A percentile compares a stretch with the other conserved stretches of the same genome.
These are phyloP conservation scores for Fusarium sp. DNA, from an alignment of 2,329 filamentous ascomycete genomes.

Conservation along the genomic window DNA sequence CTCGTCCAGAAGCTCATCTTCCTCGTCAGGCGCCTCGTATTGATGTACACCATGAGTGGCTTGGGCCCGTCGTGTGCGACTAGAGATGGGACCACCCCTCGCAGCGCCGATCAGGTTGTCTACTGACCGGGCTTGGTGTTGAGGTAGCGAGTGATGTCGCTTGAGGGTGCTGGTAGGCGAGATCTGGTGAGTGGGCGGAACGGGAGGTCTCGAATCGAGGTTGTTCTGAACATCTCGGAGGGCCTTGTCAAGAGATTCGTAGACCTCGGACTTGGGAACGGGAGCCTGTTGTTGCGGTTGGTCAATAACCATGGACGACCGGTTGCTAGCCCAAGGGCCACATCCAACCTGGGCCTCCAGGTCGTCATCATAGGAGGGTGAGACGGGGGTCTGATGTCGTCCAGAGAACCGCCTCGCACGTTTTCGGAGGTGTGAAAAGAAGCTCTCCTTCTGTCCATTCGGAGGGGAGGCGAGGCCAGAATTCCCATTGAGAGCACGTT, in stretches of 20 bases:
- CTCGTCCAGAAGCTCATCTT: constrained; percentile 95
- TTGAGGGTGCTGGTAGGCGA: constrained; percentile 66
- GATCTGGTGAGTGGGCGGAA: constrained; percentile 66
- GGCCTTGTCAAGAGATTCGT: constrained; percentile 71
- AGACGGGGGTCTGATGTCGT: constrained; percentile 83
- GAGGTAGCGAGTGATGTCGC: constrained; percentile 73
- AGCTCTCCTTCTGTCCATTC: constrained; percentile 89
- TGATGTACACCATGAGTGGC: constrained; percentile 79
- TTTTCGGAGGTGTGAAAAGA: constrained; percentile 97
- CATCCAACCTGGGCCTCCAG: constrained; percentile 93
- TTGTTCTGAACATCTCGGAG: constrained; percentile 66
- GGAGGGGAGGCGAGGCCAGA: constrained; percentile 80
- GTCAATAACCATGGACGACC: constrained; percentile 86
- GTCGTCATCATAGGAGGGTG: constrained; percentile 86
- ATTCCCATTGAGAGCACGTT: constrained; percentile 87
- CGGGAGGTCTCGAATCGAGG: constrained; percentile 59
- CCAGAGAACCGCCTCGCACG: constrained; percentile 92
- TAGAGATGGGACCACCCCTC: constrained; percentile 74
- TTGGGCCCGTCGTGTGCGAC: constrained; percentile 82
- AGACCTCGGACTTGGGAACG: constrained; percentile 65
- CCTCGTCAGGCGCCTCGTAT: constrained; percentile 95
- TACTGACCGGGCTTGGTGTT: constrained; percentile 71
- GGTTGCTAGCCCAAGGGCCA: constrained; percentile 86
- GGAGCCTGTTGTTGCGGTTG: constrained; percentile 61
- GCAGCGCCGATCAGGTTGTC: constrained; percentile 71